Base-by-base conservation (phyloP, 2,329 filamentous ascomycete genomes). In the Aspergillus sp. region DNA sequence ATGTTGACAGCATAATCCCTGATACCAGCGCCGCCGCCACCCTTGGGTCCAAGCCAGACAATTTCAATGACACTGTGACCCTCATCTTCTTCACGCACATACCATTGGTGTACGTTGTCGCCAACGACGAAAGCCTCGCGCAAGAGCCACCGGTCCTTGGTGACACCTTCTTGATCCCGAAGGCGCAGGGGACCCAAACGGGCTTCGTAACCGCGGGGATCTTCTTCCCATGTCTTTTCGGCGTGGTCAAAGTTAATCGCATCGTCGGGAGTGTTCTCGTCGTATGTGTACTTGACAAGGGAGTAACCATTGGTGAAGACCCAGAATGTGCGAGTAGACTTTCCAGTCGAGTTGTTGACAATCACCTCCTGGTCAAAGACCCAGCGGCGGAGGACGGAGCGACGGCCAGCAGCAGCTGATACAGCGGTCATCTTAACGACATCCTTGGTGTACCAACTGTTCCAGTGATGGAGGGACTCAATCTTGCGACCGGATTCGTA, bases 211-310 rank as follows among this genome's bases (percentile, higher is more conserved):
- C 76, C 77, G 46, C 67, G 71, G n/a, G 75, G 72, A 56, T 80
- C 77, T 47, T 79, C 77, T 11, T 76, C 74, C 78, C 78, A 80
- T 17, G 78, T 80, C 71, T 79, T 79, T 66, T 80, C 78, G n/a
- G 72, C 69, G 25, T 74, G 71, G 61, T 79, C 76, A 28, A 80
- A 80, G 66, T 79, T 74, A 61, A 80, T 77, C n/a, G 72, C 74
- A 66, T 78, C 72, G 54, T 78, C 73, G 1, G 75, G 70, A 4
- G 73, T 72, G 48, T 69, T 68, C 55, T 73, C 70, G 28, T 73
- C 72, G 48, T 79, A 74, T 1, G 76, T 79, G 61, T 80, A 80
- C 63, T 77, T 76, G 49, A 79, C 74, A 34, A 80, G 66, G 2
- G 78, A 80, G 64, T 79, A 79, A 23, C 78, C 78, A 59, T 80